Percentiles rank a stretch among this genome's conserved stretches.
Conservation (phyloP, 495 filamentous ascomycete genomes). For the Aspergillus cavernicola region DNA sequence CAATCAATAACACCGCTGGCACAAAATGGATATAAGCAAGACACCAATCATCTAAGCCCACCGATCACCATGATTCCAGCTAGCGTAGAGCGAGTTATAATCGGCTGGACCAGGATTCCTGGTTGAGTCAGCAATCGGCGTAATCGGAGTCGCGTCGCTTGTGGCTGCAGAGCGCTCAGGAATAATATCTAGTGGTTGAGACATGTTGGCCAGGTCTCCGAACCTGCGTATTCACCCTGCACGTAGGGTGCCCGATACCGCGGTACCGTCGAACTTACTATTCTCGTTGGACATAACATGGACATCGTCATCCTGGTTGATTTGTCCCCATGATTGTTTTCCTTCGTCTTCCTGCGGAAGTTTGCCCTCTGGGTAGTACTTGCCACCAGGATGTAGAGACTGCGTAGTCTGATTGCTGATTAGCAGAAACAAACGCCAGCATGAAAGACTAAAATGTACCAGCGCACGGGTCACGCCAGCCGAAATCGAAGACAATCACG, state of each 20-base stretch:
- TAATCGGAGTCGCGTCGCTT: constrained; percentile 1
- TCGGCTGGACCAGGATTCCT: neutral
- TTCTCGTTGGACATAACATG: constrained; percentile 6
- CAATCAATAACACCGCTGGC: neutral
- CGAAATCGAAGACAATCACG: constrained; percentile 38
- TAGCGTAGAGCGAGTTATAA: constrained; percentile 11
- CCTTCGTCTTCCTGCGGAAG: constrained; percentile 8
- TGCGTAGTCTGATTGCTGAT: constrained; percentile 38
- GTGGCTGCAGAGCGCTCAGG: neutral
- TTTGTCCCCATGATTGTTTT: neutral
- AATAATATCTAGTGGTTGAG: constrained; percentile 5
- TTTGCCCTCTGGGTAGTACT: constrained; percentile 40
- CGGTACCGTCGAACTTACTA: constrained; percentile 15
- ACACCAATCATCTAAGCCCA: constrained; percentile 13
- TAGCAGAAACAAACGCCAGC: constrained; percentile 34
- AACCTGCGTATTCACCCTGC: neutral
- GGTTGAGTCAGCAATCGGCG: neutral
- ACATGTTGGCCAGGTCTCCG: constrained; percentile 7
- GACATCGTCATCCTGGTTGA: constrained; percentile 3
- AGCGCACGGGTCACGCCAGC: constrained; percentile 35
- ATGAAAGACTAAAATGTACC: constrained; percentile 34
- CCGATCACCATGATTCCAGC: constrained; percentile 18
- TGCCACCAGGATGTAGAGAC: constrained; percentile 50
- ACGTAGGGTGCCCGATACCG: neutral
- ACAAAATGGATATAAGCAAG: constrained; percentile 12